phyloP scores from a whole-genome alignment of 2,329 filamentous ascomycete species.

The Elsinoe arachidis region DNA sequence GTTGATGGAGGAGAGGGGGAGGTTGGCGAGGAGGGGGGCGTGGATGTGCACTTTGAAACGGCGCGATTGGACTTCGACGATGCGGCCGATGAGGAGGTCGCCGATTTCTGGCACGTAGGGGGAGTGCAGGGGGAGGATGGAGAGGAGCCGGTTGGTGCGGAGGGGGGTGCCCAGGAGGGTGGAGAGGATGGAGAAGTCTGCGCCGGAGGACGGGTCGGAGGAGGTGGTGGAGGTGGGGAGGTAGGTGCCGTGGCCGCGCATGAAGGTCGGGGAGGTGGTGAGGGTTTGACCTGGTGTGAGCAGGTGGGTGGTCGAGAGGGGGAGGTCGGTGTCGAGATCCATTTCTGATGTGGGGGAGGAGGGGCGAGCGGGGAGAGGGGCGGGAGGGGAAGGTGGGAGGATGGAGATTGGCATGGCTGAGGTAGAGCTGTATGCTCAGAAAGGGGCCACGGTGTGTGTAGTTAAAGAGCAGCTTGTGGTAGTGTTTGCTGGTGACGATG shows the following conservation, averaged over 20 bases:
- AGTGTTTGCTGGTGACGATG: background rate
- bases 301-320: constrained; percentile 44
- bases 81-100: constrained; percentile 86
- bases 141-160: constrained; percentile 95
- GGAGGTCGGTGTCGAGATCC: constrained; percentile 39
- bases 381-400: constrained; percentile 41
- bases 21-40: constrained; percentile 71
- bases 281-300: constrained; percentile 85
- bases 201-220: constrained; percentile 35
- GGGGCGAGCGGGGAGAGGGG: constrained; percentile 22
- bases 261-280: constrained; percentile 91
- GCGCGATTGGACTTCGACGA: constrained; percentile 86
- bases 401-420: constrained; percentile 51
- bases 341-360: constrained; percentile 26
- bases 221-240: constrained; percentile 36
- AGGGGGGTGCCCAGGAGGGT: constrained; percentile 84
- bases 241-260: constrained; percentile 93
- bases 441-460: background rate
- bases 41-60: constrained; percentile 95
- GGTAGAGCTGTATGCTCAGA: background rate
- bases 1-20: constrained; percentile 87
- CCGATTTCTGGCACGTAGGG: constrained; percentile 95
- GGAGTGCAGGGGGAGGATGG: constrained; percentile 78
- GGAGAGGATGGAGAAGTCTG: constrained; percentile 58
- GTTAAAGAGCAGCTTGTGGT: background rate